Conservation (phyloP, 2,329 filamentous ascomycete genomes). For the Stagonosporopsis tanaceti region DNA sequence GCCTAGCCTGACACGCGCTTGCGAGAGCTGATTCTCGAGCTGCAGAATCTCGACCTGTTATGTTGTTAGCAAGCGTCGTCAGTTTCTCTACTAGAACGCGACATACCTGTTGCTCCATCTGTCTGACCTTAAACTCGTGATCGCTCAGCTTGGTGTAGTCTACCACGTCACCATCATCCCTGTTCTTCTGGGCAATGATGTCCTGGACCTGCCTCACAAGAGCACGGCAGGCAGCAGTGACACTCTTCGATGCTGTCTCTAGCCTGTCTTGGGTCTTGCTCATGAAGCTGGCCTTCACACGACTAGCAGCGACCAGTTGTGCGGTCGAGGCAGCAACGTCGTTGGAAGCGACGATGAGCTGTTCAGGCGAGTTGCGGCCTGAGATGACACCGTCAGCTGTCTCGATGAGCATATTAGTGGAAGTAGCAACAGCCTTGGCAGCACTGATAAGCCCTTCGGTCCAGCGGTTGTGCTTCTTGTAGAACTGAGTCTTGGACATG, state of each 20-base stretch:
- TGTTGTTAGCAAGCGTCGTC: slow-evolving; percentile 21
- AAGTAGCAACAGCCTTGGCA: slow-evolving; percentile 91
- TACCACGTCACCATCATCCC: slow-evolving; percentile 77
- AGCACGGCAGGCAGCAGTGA: slow-evolving; percentile 84
- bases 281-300: slow-evolving; percentile 98
- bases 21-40: slow-evolving; percentile 83
- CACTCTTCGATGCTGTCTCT: slow-evolving; percentile 90
- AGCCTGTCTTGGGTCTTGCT: slow-evolving; percentile 93
- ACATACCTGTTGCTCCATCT: slow-evolving; percentile 99
- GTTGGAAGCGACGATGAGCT: slow-evolving; percentile 97
- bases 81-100: neutral
- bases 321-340: slow-evolving; percentile 95
- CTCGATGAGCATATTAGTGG: slow-evolving; percentile 96
- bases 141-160: slow-evolving; percentile 89
- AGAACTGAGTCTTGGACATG: slow-evolving; percentile 89
- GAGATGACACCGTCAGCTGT: slow-evolving; percentile 96
- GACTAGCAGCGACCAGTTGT: slow-evolving; percentile 91
- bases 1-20: slow-evolving; percentile 82
- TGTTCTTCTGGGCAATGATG: slow-evolving; percentile 88
- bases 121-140: slow-evolving; percentile 97
- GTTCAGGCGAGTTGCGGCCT: slow-evolving; percentile 90
- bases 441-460: slow-evolving; percentile 97
- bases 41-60: slow-evolving; percentile 92
- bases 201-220: slow-evolving; percentile 92
- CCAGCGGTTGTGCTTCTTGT: slow-evolving; percentile 99